phyloP scores from a whole-genome alignment of 768 basidiomycete species.

The Kwoniella botswanensis region DNA sequence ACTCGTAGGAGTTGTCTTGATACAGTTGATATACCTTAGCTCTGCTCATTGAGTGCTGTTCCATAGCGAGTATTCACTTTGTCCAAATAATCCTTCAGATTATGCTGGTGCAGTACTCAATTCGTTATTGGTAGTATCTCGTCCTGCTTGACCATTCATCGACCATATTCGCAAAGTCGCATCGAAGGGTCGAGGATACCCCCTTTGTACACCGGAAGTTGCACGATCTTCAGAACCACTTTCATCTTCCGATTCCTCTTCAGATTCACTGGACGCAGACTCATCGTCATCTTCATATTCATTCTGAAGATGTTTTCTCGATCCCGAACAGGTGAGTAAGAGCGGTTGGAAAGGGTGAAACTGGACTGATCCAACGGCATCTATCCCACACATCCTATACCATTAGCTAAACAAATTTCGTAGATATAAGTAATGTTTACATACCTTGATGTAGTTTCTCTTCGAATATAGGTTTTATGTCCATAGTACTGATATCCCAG shows the following conservation, averaged over 20 bases:
- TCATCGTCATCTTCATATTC: conserved; percentile 2
- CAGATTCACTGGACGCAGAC: conserved; percentile 4
- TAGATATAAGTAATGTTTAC: conserved; percentile 17
- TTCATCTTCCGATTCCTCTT: conserved; percentile 10
- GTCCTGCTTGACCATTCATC: neutral
- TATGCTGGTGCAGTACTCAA: too few relatives aligned
- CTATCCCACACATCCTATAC: conserved; percentile 58
- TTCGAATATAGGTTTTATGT: conserved; percentile 56
- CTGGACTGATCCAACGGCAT: conserved; percentile 72
- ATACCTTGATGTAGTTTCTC: conserved; percentile 66
- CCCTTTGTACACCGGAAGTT: neutral
- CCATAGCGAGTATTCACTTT: too few relatives aligned
- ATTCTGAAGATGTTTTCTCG: conserved; percentile 59
- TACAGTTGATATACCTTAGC: too few relatives aligned
- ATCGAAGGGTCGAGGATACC: neutral
- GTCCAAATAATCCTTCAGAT: too few relatives aligned
- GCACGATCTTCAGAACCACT: neutral
- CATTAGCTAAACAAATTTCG: neutral
- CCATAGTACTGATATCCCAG: conserved; percentile 62
- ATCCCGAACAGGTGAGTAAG: conserved; percentile 74
- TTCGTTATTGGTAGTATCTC: too few relatives aligned
- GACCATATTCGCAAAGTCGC: conserved; percentile 16
- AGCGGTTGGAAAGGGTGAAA: conserved; percentile 72
- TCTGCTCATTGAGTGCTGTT: too few relatives aligned
- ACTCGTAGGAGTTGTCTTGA: too few relatives aligned